These are phyloP conservation scores for Dillenia suffruticosa DNA, from an alignment of 164 flowering plant genomes.

Conservation along the genomic window DNA sequence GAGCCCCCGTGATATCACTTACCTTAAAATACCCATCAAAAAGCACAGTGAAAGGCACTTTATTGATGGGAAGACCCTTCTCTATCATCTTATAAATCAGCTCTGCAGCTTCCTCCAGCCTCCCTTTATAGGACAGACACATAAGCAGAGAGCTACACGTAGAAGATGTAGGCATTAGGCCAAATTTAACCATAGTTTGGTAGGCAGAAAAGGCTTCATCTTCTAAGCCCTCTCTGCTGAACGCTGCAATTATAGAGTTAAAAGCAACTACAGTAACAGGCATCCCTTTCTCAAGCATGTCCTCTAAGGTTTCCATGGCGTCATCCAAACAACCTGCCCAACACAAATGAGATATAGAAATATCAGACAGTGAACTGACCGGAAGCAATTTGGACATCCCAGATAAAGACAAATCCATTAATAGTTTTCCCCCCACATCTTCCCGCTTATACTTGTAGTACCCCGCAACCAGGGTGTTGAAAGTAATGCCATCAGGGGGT, in stretches of 20 bases:
- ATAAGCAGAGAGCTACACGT: slow-evolving; percentile 73
- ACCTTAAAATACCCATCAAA: slow-evolving; percentile 63
- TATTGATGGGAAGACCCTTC: slow-evolving; percentile 57
- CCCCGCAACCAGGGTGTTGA: slow-evolving; percentile 67
- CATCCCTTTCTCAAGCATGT: slow-evolving; percentile 66
- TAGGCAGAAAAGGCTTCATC: slow-evolving; percentile 60
- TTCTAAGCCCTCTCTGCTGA: slow-evolving; percentile 54
- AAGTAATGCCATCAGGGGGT: slow-evolving; percentile 65
- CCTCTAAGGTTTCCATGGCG: slow-evolving; percentile 43
- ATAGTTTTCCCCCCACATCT: slow-evolving; percentile 48
- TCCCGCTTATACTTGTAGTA: slow-evolving; percentile 55
- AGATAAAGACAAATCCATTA: slow-evolving; percentile 33
- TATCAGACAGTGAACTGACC: slow-evolving; percentile 40
- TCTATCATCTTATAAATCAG: slow-evolving; percentile 57
- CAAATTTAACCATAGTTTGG: slow-evolving; percentile 49
- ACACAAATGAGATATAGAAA: slow-evolving; percentile 58
- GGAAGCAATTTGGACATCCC: slow-evolving; percentile 24
- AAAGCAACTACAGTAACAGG: slow-evolving; percentile 64
- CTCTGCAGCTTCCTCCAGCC: slow-evolving; percentile 52
- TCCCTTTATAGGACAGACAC: slow-evolving; percentile 58
- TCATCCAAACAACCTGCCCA: slow-evolving; percentile 75
- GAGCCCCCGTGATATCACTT: slow-evolving; percentile 57
- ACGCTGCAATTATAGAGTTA: slow-evolving; percentile 77
- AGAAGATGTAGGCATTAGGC: slow-evolving; percentile 60
- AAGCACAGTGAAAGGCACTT: slow-evolving; percentile 68